phyloP scores from a whole-genome alignment of 805 yeast genomes.

The Yarrowia bubula region DNA sequence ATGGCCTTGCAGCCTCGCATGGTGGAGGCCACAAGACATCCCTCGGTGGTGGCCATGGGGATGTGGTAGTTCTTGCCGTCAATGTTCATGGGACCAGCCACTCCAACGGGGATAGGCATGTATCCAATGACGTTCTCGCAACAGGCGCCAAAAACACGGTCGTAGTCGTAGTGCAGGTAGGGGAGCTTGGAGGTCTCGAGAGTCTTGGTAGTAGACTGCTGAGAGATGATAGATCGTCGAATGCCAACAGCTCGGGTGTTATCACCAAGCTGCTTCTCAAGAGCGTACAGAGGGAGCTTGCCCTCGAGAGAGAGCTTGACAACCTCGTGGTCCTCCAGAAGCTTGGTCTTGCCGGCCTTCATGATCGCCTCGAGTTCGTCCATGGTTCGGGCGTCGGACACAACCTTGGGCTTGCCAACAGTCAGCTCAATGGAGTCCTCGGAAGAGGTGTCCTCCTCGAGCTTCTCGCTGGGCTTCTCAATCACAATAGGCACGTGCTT shows the following conservation, averaged over 20 bases:
- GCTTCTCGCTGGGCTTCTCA: slow-evolving; percentile 30
- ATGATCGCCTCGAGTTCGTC: slow-evolving; percentile 63
- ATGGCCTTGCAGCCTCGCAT: slow-evolving; percentile 99
- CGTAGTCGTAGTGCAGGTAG: slow-evolving; percentile 79
- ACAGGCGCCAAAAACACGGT: slow-evolving; percentile 96
- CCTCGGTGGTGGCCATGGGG: slow-evolving; percentile 99
- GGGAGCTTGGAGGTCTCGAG: slow-evolving; percentile 74
- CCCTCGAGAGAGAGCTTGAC: slow-evolving; percentile 67
- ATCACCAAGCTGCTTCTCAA: slow-evolving; percentile 87
- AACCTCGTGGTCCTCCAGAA: slow-evolving; percentile 71
- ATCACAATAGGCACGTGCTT: slow-evolving; percentile 37
- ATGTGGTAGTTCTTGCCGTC: slow-evolving; percentile 86
- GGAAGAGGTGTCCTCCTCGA: slow-evolving; percentile 28
- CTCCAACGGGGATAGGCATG: slow-evolving; percentile 95
- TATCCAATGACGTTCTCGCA: slow-evolving; percentile 98
- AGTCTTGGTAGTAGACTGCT: slow-evolving; percentile 76
- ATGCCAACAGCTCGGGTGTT: slow-evolving; percentile 89
- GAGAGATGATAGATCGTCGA: slow-evolving; percentile 90
- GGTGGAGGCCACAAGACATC: slow-evolving; percentile 96
- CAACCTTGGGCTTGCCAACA: slow-evolving; percentile 17
- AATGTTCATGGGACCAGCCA: slow-evolving; percentile 93
- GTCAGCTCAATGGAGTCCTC: slow-evolving; percentile 29
- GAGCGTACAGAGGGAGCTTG: slow-evolving; percentile 85
- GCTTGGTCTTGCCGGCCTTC: slow-evolving; percentile 69
- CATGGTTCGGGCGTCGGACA: slow-evolving; percentile 36